Base-by-base conservation (phyloP, 306 rosid genomes). In the Alnus rubra region DNA sequence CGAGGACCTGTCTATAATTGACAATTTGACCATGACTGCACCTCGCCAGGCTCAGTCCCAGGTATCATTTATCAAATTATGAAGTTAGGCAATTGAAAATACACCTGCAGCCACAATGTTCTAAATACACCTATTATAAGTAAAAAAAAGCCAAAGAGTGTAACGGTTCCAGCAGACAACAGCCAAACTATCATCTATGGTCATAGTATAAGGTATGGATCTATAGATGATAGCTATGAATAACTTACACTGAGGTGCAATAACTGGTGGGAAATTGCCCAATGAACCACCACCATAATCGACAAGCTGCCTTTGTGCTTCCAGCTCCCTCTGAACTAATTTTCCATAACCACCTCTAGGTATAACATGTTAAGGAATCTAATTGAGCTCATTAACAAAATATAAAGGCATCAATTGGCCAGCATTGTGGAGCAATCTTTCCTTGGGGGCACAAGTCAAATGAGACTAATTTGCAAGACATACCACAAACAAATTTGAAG, bases 271-370 rank as follows among this genome's bases (percentile, higher is more conserved):
- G 80, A 91, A 88, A 71, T 97, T 71, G 76, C 88, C 97, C 93
- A 94, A 88, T 51, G 98, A 94, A 78, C 97, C 98, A 80, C 93
- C 72, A 69, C 98, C 97, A 83, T 94, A 94, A 86, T 94, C 98
- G 58, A 92, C 98, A 82, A 94, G 97, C 82, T 90, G 92, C 87
- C 98, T 94, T 76, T 92, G 98, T 74, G 89, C 97, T 91, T 94
- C 98, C 72, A 92, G 89, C 89, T 94, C 97, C 83, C 69, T 83
- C 82, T 94, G 97, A 75, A 94, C 97, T 74, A 94, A 82, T 78
- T 94, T 94, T 48, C 98, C 98, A 77, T 91, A 94, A 42, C 98
- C 98, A 74, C 98, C 98, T 87, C 98, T 92, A 79, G 97, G 97
- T 94, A 79, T 73, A 37, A 42, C 78, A 71, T 79, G 68, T 94